Percentiles rank a stretch among this genome's conserved stretches.
Conservation (phyloP, 2,329 filamentous ascomycete species). For the Neofusicoccum sp. region DNA sequence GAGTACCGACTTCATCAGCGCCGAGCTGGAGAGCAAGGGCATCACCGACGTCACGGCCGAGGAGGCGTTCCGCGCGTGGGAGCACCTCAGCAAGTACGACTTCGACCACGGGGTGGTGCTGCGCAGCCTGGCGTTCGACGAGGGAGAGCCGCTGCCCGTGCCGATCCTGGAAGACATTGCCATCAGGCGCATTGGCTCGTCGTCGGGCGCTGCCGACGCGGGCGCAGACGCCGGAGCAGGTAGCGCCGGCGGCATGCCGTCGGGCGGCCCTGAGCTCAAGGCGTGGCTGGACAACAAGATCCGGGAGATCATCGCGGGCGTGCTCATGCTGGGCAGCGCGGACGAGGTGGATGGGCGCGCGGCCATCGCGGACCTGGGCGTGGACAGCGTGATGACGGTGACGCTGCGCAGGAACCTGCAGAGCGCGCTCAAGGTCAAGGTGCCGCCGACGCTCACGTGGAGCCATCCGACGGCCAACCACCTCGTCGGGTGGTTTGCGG, state of each 20-base stretch:
- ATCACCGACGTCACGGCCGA: conserved; percentile 43
- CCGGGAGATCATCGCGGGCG: conserved; percentile 31
- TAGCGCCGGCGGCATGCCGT: background rate
- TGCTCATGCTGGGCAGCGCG: conserved; percentile 31
- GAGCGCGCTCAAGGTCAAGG: conserved; percentile 33
- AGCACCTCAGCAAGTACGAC: conserved; percentile 35
- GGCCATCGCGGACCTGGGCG: conserved; percentile 38
- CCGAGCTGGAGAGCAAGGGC: conserved; percentile 43
- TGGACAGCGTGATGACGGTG: conserved; percentile 44
- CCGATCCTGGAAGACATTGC: conserved; percentile 32
- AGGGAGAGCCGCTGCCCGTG: conserved; percentile 28
- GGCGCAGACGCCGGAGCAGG: background rate
- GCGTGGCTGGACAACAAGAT: conserved; percentile 33
- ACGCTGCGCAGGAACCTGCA: conserved; percentile 37
- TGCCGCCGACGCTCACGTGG: conserved; percentile 44
- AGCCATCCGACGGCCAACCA: conserved; percentile 40
- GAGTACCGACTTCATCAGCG: conserved; percentile 39
- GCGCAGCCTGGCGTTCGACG: conserved; percentile 32
- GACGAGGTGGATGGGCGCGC: conserved; percentile 36
- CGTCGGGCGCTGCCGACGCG: background rate
- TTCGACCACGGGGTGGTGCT: conserved; percentile 41
- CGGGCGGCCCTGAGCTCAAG: conserved; percentile 29
- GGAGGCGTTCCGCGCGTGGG: conserved; percentile 46
- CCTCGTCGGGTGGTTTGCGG: conserved; percentile 37
- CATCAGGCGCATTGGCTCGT: conserved; percentile 18